Base-by-base conservation (phyloP, 1,284 basidiomycete species). In the Abortiporus biennis region DNA sequence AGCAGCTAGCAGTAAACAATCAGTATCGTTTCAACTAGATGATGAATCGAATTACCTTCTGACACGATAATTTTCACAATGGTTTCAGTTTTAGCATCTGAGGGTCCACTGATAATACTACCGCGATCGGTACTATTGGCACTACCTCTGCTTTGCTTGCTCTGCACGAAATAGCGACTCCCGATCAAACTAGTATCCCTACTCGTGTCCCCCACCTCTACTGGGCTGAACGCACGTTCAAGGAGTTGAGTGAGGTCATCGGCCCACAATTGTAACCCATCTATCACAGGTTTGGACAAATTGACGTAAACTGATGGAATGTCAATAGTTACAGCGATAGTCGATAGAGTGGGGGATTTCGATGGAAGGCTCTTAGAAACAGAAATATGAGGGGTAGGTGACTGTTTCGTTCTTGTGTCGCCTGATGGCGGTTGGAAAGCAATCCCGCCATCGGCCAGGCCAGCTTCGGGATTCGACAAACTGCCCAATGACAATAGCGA, bases 241-340 rank as follows among this genome's bases (percentile, higher is more conserved):
- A 81, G 55, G 47, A 85, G 73, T 55, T 88, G 88, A 4, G 80
- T 69, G 17, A 84, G 60, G 56, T 94, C 92, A 56, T 97, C 93
- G 6, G 80, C 82, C 72, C 87, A 89, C 52, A 84, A 83, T 58
- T 94, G 91, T 13, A 96, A 58, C 9, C 78, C 78, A 56, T 94
- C 88, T 6, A 92, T 60, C 2, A 67, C 50, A 4, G 64, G 54
- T 55, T 92, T 92, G 3, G 76, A 71, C 38, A 92, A 54, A 38
- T 76, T 66, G 16, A 78, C 62, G 51, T 80, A 71, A 4, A 86
- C 62, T 1, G 80, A 81, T 9, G 91, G 88, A 19, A 92, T 61
- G 32, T 78, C 67, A 5, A 83, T 47, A 19, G 67, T 63, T 5
- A 85, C 61, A 21, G 66, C 62, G 3, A 80, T 58, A 9, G 71